Base-by-base conservation (phyloP, 192 early-diverging fungal species). In the Gorgonomyces haynaldii region DNA sequence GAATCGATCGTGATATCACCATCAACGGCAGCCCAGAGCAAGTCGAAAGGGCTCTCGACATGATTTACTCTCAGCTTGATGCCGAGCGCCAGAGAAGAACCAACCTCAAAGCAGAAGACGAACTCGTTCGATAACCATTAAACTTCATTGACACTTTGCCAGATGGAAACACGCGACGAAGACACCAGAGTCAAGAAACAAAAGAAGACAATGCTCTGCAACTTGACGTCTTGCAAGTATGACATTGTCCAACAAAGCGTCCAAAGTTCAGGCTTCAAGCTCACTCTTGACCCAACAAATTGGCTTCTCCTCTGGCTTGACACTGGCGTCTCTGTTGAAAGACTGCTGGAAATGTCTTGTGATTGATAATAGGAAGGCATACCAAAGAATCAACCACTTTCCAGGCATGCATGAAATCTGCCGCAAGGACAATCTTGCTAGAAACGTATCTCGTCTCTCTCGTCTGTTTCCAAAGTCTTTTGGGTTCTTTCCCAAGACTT, bases 21-120 rank as follows among this genome's bases (percentile, higher is more conserved):
- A 89, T 98, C 62, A 79, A 81, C 32, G 94, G 94, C 24, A 75
- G 81, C 1, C 69, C 82, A 8, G 89, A 91, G 55, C 71, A 78
- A 28, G 91, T 88, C 66, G 86, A 92, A 57, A 84, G 79, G 63
- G 94, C 94, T 6, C 64, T 98, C 36, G 85, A 86, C 44, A 66
- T 98, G 60, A 73, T 98, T 29, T 91, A 93, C 62, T 79, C 79
- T 15, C 80, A 88, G 57, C 62, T 98, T 35, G 94, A 97, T 60
- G 70, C 59, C 45, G 91, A 97, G 73, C n/a, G n/a, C n/a, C n/a
- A n/a, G n/a, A n/a, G n/a, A n/a, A n/a, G n/a, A n/a, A n/a, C n/a
- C n/a, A n/a, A n/a, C n/a, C n/a, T n/a, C n/a, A n/a, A n/a, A n/a
- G n/a, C n/a, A n/a, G n/a, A n/a, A n/a, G n/a, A n/a, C n/a, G n/a